Base-by-base conservation (phyloP, 2,329 filamentous ascomycete genomes). In the Alternaria burnsii region DNA sequence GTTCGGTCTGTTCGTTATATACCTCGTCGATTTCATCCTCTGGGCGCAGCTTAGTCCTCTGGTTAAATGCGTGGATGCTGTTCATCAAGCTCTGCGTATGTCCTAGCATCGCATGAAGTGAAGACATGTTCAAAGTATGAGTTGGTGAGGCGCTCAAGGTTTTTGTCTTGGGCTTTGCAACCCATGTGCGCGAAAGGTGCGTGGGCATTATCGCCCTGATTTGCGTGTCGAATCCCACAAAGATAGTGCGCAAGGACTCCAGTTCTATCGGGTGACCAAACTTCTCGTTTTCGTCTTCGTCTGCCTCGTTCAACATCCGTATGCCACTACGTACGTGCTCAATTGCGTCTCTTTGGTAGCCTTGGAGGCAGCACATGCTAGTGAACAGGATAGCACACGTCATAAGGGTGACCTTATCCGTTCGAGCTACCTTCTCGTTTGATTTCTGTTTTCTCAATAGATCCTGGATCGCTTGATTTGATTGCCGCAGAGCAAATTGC, bases 341-440 rank as follows among this genome's bases (percentile, higher is more conserved):
- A 1, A 76, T 54, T 8, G 73, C 74, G 4, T 65, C 63, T 32
- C 50, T 59, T 28, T 74, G 71, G 38, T 77, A 72, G 9, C 74
- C 72, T 58, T 77, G 73, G 3, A 78, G 66, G 42, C 73, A 75
- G 12, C 71, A 70, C 60, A 76, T 67, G 53, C 66, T 76, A 51
- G 69, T 66, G 58, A 76, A 76, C 2, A 77, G 55, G 7, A 78
- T 62, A 42, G 71, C 72, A 22, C 66, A 71, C 22, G 73, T 73
- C 71, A 78, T 71, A 28, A 76, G 52, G 20, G 71, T 73, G 20
- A 76, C 56, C 53, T 67, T 76, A 11, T 76, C 68, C 7, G 56
- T 53, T 20, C 64, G 55, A 16, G 30, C 38, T 7, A 46, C 63
- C 9, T 30, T 55, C 10, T 52, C 43, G 3, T 36, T 24, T 1